Conservation (phyloP, 1,284 basidiomycete genomes). For the Blastosporella zonata region DNA sequence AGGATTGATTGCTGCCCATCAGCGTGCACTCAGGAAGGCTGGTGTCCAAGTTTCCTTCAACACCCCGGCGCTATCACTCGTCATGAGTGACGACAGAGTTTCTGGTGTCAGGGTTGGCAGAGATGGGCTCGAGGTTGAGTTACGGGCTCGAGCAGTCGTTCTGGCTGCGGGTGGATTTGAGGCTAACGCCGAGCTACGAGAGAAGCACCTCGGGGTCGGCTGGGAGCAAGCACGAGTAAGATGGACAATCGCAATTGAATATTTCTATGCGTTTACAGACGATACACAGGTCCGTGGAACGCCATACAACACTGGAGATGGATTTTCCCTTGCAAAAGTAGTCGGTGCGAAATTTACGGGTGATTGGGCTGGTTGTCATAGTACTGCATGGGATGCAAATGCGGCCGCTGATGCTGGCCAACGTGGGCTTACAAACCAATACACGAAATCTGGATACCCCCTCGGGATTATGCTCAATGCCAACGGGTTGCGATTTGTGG, state of each 20-base stretch:
- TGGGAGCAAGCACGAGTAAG: conserved; percentile 58
- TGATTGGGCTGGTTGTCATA: conserved; percentile 65
- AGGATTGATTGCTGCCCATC: conserved; percentile 59
- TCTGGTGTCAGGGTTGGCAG: conserved; percentile 43
- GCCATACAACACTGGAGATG: conserved; percentile 66
- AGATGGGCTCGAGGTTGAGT: conserved; percentile 31
- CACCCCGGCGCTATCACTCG: conserved; percentile 43
- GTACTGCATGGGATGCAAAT: conserved; percentile 70
- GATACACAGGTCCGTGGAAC: conserved; percentile 57
- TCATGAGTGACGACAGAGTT: conserved; percentile 37
- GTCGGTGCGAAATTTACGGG: conserved; percentile 55
- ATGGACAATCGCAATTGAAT: background rate
- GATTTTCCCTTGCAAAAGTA: conserved; percentile 47
- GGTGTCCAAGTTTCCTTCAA: conserved; percentile 58
- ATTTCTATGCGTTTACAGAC: background rate
- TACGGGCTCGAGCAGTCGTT: conserved; percentile 46
- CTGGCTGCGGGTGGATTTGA: conserved; percentile 68
- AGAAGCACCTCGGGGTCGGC: conserved; percentile 48
- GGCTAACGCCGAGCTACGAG: conserved; percentile 48
- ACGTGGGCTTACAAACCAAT: conserved; percentile 60
- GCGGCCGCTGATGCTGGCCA: conserved; percentile 48
- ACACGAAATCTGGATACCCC: conserved; percentile 70
- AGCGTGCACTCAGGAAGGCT: conserved; percentile 43
- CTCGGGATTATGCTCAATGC: conserved; percentile 66
- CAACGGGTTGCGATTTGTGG: conserved; percentile 57